Base-by-base conservation (phyloP, 2,329 filamentous ascomycete genomes). In the Verticillium albo-atrum region DNA sequence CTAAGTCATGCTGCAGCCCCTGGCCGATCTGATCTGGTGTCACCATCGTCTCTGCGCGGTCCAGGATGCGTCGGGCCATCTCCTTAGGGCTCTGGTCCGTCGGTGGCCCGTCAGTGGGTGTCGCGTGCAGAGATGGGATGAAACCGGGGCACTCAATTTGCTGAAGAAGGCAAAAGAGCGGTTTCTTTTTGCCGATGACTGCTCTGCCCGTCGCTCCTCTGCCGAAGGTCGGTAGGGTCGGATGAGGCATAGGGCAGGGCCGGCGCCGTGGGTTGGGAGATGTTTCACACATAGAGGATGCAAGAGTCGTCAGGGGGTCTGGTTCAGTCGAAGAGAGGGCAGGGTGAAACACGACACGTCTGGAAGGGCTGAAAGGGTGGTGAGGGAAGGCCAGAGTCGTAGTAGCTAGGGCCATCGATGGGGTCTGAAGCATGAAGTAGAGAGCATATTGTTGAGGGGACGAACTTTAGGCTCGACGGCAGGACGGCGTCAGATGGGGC, bases 281-380 rank as follows among this genome's bases (percentile, higher is more conserved):
- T 54, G 28, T 30, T 34, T 32, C 28, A 54, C 52, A 26, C 20
- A 37, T 3, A 47, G 34, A 27, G 23, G 15, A 28, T 10, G 53
- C 17, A 20, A 54, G 51, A 50, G 25, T 17, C 30, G 30, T 26
- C 42, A 56, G 42, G 42, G 20, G 42, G 42, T 50, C 42, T 20
- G 42, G 55, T 58, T 54, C 59, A 51, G 34, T 51, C 6, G 55
- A 57, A 32, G 30, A 51, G 42, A 55, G 51, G 14, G n/a, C 30
- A 12, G 47, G 59, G 55, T 62, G 61, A 63, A 62, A 63, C 61
- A 47, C 58, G 47, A 56, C 60, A 30, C 55, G 61, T 63, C 61
- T 63, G 61, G 42, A 50, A 50, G 42, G 42, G 42, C 42, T 50
- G 42, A 20, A 50, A 50, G 42, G 42, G 20, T 26, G 23, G n/a